Evolutionary conservation across 345 rosid genomes (phyloP).

Genomic region (Murraya paniculata): DNA sequence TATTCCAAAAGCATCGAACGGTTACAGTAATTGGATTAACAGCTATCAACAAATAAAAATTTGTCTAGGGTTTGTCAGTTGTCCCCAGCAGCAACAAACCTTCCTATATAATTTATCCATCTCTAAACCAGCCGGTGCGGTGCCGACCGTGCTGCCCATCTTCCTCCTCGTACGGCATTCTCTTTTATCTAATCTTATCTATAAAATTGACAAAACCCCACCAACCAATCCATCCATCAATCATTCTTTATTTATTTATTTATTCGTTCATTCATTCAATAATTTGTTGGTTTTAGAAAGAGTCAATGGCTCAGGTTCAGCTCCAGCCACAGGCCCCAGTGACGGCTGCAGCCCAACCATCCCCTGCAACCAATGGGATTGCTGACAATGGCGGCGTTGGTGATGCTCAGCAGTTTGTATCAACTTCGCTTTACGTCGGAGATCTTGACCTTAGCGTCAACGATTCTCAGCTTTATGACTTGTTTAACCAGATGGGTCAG

Average conservation of each 20-base stretch:
- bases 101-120: constrained; percentile 5
- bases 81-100: neutral
- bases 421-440: constrained; percentile 72
- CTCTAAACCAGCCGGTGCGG: constrained; percentile 18
- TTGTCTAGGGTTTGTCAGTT: constrained; percentile 8
- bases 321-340: constrained; percentile 17
- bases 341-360: constrained; percentile 9
- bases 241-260: neutral
- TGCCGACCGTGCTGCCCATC: constrained; percentile 39
- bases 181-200: neutral
- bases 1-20: neutral
- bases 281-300: neutral
- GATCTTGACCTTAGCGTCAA: constrained; percentile 67
- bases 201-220: neutral
- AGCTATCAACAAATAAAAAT: neutral
- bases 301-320: constrained; percentile 45
- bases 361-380: constrained; percentile 21
- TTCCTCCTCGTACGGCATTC: neutral
- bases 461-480: constrained; percentile 69
- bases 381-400: constrained; percentile 20
- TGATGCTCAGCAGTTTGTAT: constrained; percentile 31
- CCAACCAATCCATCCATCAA: too few relatives aligned
- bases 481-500: constrained; percentile 51
- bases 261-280: neutral
- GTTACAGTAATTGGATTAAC: neutral